Evolutionary conservation across 495 filamentous ascomycete genomes (phyloP).

Genomic region (Wilcoxina mikolae): DNA sequence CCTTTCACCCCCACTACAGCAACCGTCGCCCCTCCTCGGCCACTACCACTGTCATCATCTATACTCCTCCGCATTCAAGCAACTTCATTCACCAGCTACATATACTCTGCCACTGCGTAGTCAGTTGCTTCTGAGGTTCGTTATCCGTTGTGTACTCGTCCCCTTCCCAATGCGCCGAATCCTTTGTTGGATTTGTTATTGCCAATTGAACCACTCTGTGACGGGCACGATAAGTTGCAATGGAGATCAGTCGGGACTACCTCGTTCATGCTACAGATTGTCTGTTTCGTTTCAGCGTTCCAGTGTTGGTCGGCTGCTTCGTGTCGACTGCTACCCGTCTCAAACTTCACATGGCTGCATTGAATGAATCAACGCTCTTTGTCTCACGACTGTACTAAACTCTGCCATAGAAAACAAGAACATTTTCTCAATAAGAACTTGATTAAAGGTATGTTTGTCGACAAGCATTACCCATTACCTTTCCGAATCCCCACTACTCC

Average conservation of each 20-base stretch:
- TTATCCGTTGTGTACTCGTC: too few species aligned
- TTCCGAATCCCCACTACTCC: background rate
- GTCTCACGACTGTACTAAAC: constrained; percentile 15
- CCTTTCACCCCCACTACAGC: constrained; percentile 12
- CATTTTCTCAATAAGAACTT: background rate
- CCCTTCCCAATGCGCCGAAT: too few species aligned
- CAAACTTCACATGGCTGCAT: background rate
- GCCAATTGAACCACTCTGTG: too few species aligned
- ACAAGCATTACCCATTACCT: constrained; percentile 7
- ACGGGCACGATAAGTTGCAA: too few species aligned
- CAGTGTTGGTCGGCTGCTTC: background rate
- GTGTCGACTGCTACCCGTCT: background rate
- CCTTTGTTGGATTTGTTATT: too few species aligned
- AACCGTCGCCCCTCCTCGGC: constrained; percentile 16
- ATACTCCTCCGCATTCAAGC: background rate
- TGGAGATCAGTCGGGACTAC: too few species aligned
- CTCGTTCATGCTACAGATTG: too few species aligned
- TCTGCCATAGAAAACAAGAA: constrained; percentile 8
- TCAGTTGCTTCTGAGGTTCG: background rate
- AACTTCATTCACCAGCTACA: background rate
- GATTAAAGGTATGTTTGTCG: background rate
- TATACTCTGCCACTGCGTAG: background rate
- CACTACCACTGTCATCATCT: constrained; percentile 15
- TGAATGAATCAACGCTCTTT: constrained; percentile 11
- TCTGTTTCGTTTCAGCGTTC: background rate